These are phyloP conservation scores for Globisporangium splendens DNA, from an alignment of 352 stramenopile species.

Conservation along the genomic window DNA sequence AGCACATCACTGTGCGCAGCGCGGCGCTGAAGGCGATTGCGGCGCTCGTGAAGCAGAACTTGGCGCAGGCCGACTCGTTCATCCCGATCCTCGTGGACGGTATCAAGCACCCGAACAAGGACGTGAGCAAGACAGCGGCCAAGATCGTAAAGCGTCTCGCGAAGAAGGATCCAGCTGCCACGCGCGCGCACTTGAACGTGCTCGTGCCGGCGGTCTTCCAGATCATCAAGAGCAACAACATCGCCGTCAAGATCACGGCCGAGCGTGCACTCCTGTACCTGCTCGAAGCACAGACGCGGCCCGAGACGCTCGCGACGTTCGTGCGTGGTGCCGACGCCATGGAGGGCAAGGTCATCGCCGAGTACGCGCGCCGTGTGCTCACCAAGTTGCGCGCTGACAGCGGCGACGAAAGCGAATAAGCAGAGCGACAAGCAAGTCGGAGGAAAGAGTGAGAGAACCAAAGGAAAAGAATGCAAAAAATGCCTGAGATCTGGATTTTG, in stretches of 20 bases:
- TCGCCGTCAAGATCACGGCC: conserved; percentile 83
- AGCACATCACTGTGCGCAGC: conserved; percentile 60
- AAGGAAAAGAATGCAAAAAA: no score
- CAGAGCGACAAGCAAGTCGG: no score
- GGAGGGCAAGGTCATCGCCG: conserved; percentile 81
- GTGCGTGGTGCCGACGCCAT: conserved; percentile 37
- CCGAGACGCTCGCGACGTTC: conserved; percentile 78
- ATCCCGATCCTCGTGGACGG: conserved; percentile 57
- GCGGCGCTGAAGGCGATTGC: conserved; percentile 52
- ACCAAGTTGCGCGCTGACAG: conserved; percentile 85
- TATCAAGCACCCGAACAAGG: conserved; percentile 76
- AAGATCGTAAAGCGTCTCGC: conserved; percentile 71
- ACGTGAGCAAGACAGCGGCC: conserved; percentile 67
- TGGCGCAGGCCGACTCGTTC: conserved; percentile 31
- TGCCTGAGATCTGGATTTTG: no score
- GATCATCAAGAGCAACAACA: conserved; percentile 88
- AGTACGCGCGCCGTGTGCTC: conserved; percentile 86
- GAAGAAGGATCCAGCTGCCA: conserved; percentile 59
- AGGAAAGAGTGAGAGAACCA: no score
- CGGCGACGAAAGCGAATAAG: conserved; percentile 74
- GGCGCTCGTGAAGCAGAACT: conserved; percentile 49
- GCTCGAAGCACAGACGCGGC: conserved; percentile 79
- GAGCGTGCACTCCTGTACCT: conserved; percentile 86
- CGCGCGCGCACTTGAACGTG: conserved; percentile 42
- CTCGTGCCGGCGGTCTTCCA: conserved; percentile 80